These are phyloP conservation scores for Perilla frutescens DNA, from an alignment of 257 asterid species.

Conservation along the genomic window DNA sequence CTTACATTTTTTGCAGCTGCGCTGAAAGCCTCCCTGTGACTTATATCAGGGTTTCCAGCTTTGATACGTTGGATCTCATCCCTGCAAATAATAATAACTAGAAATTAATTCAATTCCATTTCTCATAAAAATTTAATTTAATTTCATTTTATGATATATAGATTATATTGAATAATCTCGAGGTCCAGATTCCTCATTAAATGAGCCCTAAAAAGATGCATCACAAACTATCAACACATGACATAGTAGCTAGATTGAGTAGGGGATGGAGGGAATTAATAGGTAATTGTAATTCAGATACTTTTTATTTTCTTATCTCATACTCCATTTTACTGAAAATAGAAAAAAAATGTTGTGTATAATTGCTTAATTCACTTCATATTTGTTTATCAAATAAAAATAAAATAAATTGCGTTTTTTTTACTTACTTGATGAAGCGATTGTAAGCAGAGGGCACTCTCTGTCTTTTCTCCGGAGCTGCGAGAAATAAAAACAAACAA, in stretches of 20 bases:
- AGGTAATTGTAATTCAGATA: background rate
- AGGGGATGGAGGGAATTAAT: background rate
- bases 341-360: background rate
- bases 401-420: too few species aligned
- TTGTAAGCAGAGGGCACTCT: constrained; percentile 99
- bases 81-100: constrained; percentile 49
- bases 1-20: constrained; percentile 99
- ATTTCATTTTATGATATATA: background rate
- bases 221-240: constrained; percentile 28
- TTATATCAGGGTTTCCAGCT: constrained; percentile 99
- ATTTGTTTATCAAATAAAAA: too few species aligned
- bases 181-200: constrained; percentile 29
- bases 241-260: background rate
- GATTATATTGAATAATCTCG: constrained; percentile 22
- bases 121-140: background rate
- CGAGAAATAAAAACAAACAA: constrained; percentile 44
- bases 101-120: constrained; percentile 4
- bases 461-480: constrained; percentile 99
- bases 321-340: background rate
- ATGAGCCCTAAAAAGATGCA: constrained; percentile 48
- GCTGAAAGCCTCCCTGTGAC: constrained; percentile 99
- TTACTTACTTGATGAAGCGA: constrained; percentile 91
- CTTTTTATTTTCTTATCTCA: background rate
- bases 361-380: background rate
- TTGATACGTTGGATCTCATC: constrained; percentile 99